Percentiles rank a stretch among this genome's conserved stretches.
Conservation (phyloP, 2,329 filamentous ascomycete genomes). For the Myrmaecium sp. region DNA sequence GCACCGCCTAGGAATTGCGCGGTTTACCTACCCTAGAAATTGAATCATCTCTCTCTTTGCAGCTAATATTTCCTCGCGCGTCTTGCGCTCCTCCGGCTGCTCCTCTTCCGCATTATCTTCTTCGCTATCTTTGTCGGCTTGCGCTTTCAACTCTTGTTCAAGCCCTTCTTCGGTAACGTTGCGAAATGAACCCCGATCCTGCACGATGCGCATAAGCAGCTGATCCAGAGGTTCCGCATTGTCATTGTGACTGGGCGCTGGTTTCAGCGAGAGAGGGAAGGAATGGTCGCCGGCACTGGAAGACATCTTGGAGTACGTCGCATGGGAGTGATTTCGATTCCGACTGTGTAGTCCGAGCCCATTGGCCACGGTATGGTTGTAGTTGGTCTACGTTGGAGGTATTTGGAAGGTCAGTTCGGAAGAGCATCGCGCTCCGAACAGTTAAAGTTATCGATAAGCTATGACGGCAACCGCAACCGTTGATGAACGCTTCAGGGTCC, state of each 20-base stretch:
- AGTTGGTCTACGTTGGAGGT: not conserved
- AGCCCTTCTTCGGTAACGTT: conserved; percentile 59
- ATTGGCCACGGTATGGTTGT: not conserved
- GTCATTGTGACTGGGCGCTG: conserved; percentile 37
- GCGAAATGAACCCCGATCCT: conserved; percentile 66
- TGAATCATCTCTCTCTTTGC: conserved; percentile 24
- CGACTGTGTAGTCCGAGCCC: not conserved
- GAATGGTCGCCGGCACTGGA: conserved; percentile 13
- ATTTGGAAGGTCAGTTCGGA: no score
- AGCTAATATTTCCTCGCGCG: conserved; percentile 22
- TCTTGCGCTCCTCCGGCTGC: conserved; percentile 16
- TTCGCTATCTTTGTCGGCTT: conserved; percentile 23
- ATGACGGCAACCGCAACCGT: no score
- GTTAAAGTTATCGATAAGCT: no score
- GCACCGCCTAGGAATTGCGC: no score
- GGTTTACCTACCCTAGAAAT: conserved; percentile 23
- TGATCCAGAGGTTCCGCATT: conserved; percentile 46
- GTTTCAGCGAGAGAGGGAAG: conserved; percentile 40
- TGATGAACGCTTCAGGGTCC: no score
- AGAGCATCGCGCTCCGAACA: no score
- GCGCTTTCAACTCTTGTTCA: conserved; percentile 51
- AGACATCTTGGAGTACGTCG: not conserved
- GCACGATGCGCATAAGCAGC: conserved; percentile 64
- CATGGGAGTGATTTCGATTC: no score
- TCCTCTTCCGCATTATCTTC: conserved; percentile 24